These are phyloP conservation scores for Russula sp. DNA, from an alignment of 768 basidiomycete species.

Conservation along the genomic window DNA sequence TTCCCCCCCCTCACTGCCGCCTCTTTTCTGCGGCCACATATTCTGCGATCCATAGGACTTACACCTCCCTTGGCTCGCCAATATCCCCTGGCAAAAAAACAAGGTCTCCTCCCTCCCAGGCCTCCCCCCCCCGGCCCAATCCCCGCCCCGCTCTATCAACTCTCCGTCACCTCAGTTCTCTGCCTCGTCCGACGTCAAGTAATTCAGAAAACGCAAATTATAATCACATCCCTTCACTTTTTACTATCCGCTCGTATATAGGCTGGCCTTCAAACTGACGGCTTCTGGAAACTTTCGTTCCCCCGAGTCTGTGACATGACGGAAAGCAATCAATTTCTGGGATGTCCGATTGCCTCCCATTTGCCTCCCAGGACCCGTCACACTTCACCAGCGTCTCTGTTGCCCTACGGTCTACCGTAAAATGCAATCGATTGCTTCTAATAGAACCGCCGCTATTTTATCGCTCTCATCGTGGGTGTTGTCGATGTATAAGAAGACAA, in stretches of 20 bases:
- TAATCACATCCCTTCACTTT: neutral
- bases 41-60: neutral
- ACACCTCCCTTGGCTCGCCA: neutral
- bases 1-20: neutral
- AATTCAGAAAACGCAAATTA: neutral
- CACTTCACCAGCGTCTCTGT: neutral
- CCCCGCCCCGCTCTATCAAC: neutral
- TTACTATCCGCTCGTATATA: neutral
- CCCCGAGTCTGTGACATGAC: neutral
- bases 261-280: neutral
- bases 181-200: neutral
- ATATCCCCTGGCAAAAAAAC: neutral
- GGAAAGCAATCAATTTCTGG: neutral
- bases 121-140: neutral
- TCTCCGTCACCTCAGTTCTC: neutral
- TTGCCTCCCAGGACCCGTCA: too few relatives aligned
- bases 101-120: neutral
- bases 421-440: neutral
- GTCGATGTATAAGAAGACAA: neutral
- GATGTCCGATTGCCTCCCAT: neutral
- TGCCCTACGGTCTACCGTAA: neutral
- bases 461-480: neutral
- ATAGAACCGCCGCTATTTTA: neutral
- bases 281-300: neutral
- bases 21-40: neutral